Evolutionary conservation across 306 rosid genomes (phyloP).

Genomic region (Prunus davidiana): DNA sequence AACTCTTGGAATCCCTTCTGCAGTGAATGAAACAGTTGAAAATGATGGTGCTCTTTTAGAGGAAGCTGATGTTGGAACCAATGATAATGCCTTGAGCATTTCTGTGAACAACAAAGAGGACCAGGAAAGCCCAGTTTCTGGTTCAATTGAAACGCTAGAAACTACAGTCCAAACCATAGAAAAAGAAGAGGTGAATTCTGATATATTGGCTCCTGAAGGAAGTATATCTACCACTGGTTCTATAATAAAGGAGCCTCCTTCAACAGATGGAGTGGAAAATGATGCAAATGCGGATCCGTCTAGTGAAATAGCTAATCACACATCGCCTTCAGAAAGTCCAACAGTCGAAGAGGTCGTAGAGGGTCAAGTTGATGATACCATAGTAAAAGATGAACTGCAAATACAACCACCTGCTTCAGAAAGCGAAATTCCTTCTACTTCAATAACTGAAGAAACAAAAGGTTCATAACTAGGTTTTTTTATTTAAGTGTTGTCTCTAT

Average conservation of each 20-base stretch:
- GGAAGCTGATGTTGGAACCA: slow-evolving; percentile 34
- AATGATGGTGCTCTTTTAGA: slow-evolving; percentile 28
- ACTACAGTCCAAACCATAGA: slow-evolving; percentile 19
- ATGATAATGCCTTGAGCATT: slow-evolving; percentile 36
- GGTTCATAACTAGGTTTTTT: slow-evolving; percentile 35
- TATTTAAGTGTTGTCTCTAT: not conserved
- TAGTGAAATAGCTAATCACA: slow-evolving; percentile 31
- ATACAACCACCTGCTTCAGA: slow-evolving; percentile 31
- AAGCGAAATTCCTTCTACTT: slow-evolving; percentile 36
- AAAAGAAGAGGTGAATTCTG: slow-evolving; percentile 39
- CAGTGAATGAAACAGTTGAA: slow-evolving; percentile 29
- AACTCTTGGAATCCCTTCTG: slow-evolving; percentile 31
- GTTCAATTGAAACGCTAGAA: slow-evolving; percentile 17
- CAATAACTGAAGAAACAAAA: slow-evolving; percentile 35
- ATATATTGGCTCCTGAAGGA: slow-evolving; percentile 36
- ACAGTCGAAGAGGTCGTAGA: slow-evolving; percentile 28
- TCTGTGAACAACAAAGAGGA: slow-evolving; percentile 26
- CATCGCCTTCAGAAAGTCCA: slow-evolving; percentile 31
- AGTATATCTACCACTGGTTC: slow-evolving; percentile 25
- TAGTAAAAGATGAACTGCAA: slow-evolving; percentile 39
- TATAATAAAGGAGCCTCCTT: slow-evolving; percentile 33
- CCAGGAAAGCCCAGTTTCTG: slow-evolving; percentile 25
- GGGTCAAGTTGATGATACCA: slow-evolving; percentile 34
- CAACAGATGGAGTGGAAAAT: slow-evolving; percentile 34
- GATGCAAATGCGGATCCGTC: slow-evolving; percentile 30